phyloP scores from a whole-genome alignment of 176 grass and related monocot species.

The maize (Zea mays) region Zm-B73-REFERENCE-NAM-5.0 NC_050096.1:4298501-4299000 shows the following conservation, averaged over 20 bases:
- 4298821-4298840: slow-evolving; percentile 10
- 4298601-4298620: slow-evolving; percentile 16
- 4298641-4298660: not conserved
- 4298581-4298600: not conserved
- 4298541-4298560: slow-evolving; percentile 34
- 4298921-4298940: slow-evolving; percentile 1
- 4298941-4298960: not conserved
- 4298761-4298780: slow-evolving; percentile 17
- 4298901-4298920: not conserved
- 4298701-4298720: slow-evolving; percentile 12
- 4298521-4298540: slow-evolving; percentile 32
- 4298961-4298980: not conserved
- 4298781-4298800: slow-evolving; percentile 11
- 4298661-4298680: not conserved
- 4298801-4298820: not conserved
- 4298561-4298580: slow-evolving; percentile 2
- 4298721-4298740: slow-evolving; percentile 18
- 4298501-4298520: slow-evolving; percentile 13
- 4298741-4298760: slow-evolving; percentile 16
- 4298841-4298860: slow-evolving; percentile 21
- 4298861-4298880: slow-evolving; percentile 28
- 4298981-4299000: not conserved
- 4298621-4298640: slow-evolving; percentile 4
- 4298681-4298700: slow-evolving; percentile 11
- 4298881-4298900: slow-evolving; percentile 16